Evolutionary conservation across 257 asterid genomes (phyloP).

Genomic region (Solanum gandarillasii): DNA sequence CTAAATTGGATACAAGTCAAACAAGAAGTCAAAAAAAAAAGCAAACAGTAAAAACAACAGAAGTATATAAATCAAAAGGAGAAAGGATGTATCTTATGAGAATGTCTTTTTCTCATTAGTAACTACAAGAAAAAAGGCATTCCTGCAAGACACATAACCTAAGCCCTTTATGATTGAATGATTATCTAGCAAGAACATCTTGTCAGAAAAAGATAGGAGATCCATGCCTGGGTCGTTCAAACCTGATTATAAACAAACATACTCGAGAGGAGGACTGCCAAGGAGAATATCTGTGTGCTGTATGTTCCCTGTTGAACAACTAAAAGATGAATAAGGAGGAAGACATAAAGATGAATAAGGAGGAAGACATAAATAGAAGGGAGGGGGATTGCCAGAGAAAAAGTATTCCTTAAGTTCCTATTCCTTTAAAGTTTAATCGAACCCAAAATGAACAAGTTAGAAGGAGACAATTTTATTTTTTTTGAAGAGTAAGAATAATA

Average conservation of each 20-base stretch:
- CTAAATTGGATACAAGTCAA: neutral
- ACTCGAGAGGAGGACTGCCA: constrained; percentile 95
- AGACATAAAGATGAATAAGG: neutral
- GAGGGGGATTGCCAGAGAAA: neutral
- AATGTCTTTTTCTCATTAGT: neutral
- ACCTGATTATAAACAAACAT: constrained; percentile 99
- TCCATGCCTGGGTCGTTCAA: constrained; percentile 3
- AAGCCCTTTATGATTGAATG: neutral
- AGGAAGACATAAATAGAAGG: neutral
- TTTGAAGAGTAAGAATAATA: neutral
- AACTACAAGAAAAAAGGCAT: neutral
- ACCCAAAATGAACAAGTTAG: neutral
- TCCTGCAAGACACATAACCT: neutral
- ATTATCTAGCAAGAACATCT: neutral
- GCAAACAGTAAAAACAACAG: neutral
- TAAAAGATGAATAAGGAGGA: too few relatives aligned
- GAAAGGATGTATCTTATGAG: neutral
- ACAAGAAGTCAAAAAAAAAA: neutral
- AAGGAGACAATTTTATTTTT: neutral
- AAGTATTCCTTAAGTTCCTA: neutral
- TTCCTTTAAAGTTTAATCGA: neutral
- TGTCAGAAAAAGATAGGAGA: neutral
- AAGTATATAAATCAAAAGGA: neutral
- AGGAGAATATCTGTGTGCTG: constrained; percentile 90
- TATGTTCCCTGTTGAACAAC: constrained; percentile 76